phyloP scores from a whole-genome alignment of 2,329 filamentous ascomycete species.

The Neonectria hederae region DNA sequence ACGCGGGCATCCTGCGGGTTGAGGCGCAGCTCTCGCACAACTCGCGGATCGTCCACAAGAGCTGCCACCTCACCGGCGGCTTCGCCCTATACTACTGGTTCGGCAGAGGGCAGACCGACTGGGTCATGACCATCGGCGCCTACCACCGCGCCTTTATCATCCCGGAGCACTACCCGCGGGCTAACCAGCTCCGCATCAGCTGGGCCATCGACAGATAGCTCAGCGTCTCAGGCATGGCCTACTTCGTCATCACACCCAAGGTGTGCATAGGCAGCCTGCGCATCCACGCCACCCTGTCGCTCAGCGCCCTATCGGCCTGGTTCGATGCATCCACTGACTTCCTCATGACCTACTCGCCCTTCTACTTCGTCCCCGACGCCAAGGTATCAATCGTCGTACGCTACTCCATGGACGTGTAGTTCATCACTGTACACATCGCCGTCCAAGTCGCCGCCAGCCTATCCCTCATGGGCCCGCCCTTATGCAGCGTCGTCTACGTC shows the following conservation, averaged over 20 bases:
- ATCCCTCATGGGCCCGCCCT: background rate
- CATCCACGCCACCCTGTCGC: slow-evolving; percentile 39
- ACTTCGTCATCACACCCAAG: slow-evolving; percentile 58
- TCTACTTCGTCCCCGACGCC: background rate
- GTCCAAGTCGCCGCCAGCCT: background rate
- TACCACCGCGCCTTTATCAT: slow-evolving; percentile 51
- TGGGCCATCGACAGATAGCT: slow-evolving; percentile 47
- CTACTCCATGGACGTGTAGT: background rate
- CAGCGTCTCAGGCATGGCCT: slow-evolving; percentile 51
- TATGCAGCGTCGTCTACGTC: background rate
- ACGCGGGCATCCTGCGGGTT: slow-evolving; percentile 47
- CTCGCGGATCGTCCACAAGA: slow-evolving; percentile 51
- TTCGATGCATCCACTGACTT: slow-evolving; percentile 54
- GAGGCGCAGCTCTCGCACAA: slow-evolving; percentile 52
- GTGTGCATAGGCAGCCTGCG: slow-evolving; percentile 53
- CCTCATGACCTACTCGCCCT: slow-evolving; percentile 43
- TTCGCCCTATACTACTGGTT: slow-evolving; percentile 55
- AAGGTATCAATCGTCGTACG: background rate
- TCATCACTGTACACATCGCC: background rate
- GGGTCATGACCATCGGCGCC: slow-evolving; percentile 57
- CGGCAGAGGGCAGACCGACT: slow-evolving; percentile 43
- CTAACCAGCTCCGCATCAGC: slow-evolving; percentile 50
- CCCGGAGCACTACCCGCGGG: slow-evolving; percentile 50
- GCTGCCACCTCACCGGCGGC: slow-evolving; percentile 55
- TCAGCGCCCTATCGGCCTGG: slow-evolving; percentile 47